These are phyloP conservation scores for Globisporangium sylvaticum DNA, from an alignment of 352 stramenopile genomes.

Conservation along the genomic window DNA sequence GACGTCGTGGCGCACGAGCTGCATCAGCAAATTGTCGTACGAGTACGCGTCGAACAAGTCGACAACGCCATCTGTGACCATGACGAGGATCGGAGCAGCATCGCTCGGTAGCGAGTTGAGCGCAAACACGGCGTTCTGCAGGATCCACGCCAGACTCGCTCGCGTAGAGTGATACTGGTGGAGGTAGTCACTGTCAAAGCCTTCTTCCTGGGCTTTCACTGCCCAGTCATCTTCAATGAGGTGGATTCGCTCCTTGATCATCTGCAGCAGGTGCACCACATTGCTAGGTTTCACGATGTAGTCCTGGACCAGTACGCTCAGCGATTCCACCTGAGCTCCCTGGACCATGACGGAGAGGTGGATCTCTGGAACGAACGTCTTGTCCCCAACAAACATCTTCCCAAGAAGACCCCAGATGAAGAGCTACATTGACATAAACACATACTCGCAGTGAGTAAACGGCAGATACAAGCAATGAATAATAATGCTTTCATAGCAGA, in stretches of 20 bases:
- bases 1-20: slow-evolving; percentile 86
- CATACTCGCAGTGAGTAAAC: background rate
- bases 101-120: slow-evolving; percentile 80
- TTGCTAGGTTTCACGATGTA: slow-evolving; percentile 70
- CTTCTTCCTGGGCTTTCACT: slow-evolving; percentile 27
- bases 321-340: slow-evolving; percentile 65
- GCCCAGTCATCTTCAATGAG: slow-evolving; percentile 86
- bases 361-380: slow-evolving; percentile 57
- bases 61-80: slow-evolving; percentile 85
- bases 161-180: slow-evolving; percentile 22
- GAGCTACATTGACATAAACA: slow-evolving; percentile 31
- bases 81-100: slow-evolving; percentile 71
- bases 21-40: slow-evolving; percentile 87
- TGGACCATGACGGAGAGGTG: slow-evolving; percentile 83
- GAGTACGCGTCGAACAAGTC: slow-evolving; percentile 71
- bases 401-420: slow-evolving; percentile 68
- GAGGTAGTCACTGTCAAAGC: slow-evolving; percentile 10
- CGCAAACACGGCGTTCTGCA: slow-evolving; percentile 86
- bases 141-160: slow-evolving; percentile 64
- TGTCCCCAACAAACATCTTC: slow-evolving; percentile 48
- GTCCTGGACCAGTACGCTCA: slow-evolving; percentile 80
- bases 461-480: background rate
- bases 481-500: too few relatives aligned
- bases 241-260: slow-evolving; percentile 72
- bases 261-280: slow-evolving; percentile 44